Base-by-base conservation (phyloP, 441 rosid species). In the Syzygium syzygioides region DNA sequence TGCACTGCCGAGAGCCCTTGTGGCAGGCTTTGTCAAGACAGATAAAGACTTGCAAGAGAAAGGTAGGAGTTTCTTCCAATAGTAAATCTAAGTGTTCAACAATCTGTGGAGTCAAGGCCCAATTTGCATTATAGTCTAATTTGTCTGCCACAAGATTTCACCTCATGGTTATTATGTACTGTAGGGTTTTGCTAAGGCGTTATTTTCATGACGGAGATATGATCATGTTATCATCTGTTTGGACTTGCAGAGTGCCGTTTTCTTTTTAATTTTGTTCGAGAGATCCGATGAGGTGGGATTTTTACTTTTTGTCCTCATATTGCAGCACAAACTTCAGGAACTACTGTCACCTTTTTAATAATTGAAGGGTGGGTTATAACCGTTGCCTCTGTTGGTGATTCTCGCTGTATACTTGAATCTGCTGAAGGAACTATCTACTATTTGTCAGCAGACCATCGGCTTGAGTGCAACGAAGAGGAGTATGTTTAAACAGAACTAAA, bases 361-460 rank as follows among this genome's bases (percentile, higher is more conserved):
- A 94, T 97, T 87, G 99, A 98, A 92, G 99, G 99, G 89, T 97
- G 96, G 98, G 94, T 94, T 54, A 76, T 98, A 91, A 97, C 98
- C 68, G 99, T 96, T 90, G 99, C 99, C 90, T 98, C 99, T 87
- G 99, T 98, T 86, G 99, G 99, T 18, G 99, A 98, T 91, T 98
- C 99, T 64, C 98, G 98, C 86, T 96, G 99, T 93, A 93, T 98
- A 91, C 96, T 98, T 92, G 99, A 97, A 93, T 96, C 99, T 80
- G 96, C 98, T 87, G 99, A 98, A 79, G 99, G 99, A 5, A 96
- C 94, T 88, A 90, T 98, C 90, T 96, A 95, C 91, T 93, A 96
- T 92, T 90, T 97, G 93, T 97, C 99, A 66, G 98, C 96, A 86
- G 99, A 98, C 92, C 99, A 97, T 91, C 94, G 99, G 91, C 99